Evolutionary conservation across 257 asterid species (phyloP).

Genomic region (Mitragyna speciosa): DNA sequence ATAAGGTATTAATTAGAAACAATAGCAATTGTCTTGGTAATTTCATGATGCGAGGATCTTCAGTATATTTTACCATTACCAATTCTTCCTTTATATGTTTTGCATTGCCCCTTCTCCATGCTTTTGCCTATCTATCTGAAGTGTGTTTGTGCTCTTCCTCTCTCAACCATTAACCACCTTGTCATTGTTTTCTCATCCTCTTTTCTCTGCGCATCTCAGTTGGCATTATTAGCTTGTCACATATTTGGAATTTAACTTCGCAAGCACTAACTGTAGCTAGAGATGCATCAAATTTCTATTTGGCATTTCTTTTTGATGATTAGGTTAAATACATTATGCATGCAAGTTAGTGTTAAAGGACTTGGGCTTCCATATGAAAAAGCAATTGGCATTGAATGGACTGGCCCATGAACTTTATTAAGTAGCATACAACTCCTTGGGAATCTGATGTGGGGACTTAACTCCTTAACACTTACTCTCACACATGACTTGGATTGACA

Average conservation of each 20-base stretch:
- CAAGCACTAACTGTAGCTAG: no score
- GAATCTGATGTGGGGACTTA: no score
- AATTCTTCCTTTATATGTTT: background rate
- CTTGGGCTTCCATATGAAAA: no score
- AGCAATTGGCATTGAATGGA: no score
- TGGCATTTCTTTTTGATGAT: background rate
- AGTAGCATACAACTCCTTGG: no score
- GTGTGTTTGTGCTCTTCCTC: background rate
- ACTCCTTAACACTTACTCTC: no score
- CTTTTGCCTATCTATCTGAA: background rate
- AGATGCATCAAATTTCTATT: background rate
- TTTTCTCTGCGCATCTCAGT: background rate
- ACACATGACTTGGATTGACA: no score
- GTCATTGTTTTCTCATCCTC: background rate
- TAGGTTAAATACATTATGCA: background rate
- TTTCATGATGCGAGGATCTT: background rate
- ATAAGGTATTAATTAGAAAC: conserved; percentile 52
- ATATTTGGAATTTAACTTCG: background rate
- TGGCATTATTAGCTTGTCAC: background rate
- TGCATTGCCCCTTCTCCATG: background rate
- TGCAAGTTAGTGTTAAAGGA: background rate
- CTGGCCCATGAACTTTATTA: no score
- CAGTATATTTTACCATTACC: background rate
- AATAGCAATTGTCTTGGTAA: background rate
- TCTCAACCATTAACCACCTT: background rate